Percentiles rank a stretch among this genome's conserved stretches.
Conservation (phyloP, 2,329 filamentous ascomycete genomes). For the Curvularia eragrostidis region DNA sequence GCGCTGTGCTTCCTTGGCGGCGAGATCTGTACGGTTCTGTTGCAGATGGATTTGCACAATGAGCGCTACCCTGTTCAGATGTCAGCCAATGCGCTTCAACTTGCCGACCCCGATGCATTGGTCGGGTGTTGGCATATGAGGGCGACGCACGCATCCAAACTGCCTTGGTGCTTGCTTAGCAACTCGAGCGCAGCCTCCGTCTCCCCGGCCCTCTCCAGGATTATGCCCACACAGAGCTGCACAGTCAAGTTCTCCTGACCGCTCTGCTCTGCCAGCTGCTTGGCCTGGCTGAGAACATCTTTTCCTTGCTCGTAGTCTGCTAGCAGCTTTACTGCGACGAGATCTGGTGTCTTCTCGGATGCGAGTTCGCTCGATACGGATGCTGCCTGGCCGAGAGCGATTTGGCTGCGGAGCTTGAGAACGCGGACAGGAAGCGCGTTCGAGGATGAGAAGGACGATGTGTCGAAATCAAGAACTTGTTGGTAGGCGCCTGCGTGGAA, state of each 20-base stretch:
- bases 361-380: slow-evolving; percentile 73
- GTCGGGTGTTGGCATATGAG: not conserved
- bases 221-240: slow-evolving; percentile 80
- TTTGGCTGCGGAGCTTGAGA: slow-evolving; percentile 79
- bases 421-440: slow-evolving; percentile 80
- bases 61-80: slow-evolving; percentile 71
- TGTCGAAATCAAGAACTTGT: slow-evolving; percentile 84
- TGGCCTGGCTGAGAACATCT: slow-evolving; percentile 63
- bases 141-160: slow-evolving; percentile 68
- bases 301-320: slow-evolving; percentile 65
- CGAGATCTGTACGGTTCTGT: slow-evolving; percentile 90
- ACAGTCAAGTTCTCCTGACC: slow-evolving; percentile 76
- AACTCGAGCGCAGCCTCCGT: slow-evolving; percentile 85
- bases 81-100: slow-evolving; percentile 9
- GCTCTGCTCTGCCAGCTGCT: slow-evolving; percentile 71
- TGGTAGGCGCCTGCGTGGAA: slow-evolving; percentile 83
- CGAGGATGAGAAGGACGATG: slow-evolving; percentile 75
- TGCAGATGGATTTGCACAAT: slow-evolving; percentile 91
- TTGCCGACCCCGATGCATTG: not conserved
- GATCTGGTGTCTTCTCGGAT: slow-evolving; percentile 69
- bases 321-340: slow-evolving; percentile 77
- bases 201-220: slow-evolving; percentile 80
- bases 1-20: slow-evolving; percentile 83
- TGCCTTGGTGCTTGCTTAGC: slow-evolving; percentile 83
- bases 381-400: slow-evolving; percentile 79